A percentile compares a stretch with the other conserved stretches of the same genome.
Conservation (phyloP, 371 early-diverging fungal genomes). For the Mucor racemosus region DNA sequence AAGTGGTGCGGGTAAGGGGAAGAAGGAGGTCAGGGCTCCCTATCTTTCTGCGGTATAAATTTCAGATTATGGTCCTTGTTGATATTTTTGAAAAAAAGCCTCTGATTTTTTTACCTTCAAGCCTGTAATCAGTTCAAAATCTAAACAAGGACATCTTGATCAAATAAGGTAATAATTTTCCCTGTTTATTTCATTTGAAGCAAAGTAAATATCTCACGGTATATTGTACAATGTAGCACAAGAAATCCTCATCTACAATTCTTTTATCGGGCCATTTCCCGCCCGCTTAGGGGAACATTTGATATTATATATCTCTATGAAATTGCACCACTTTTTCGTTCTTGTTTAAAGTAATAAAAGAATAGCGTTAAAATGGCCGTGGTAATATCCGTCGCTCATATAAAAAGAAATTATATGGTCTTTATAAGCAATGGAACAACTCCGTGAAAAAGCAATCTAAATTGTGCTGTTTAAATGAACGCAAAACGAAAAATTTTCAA, state of each 20-base stretch:
- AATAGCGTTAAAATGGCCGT: not conserved
- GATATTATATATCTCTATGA: not conserved
- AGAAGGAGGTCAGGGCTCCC: not conserved
- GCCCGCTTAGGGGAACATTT: not conserved
- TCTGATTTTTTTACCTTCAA: not conserved
- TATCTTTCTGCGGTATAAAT: not conserved
- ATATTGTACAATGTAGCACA: slow-evolving; percentile 3
- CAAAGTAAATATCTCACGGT: slow-evolving; percentile 5
- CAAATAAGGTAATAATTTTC: not conserved
- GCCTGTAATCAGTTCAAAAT: slow-evolving; percentile 1
- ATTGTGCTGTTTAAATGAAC: not conserved
- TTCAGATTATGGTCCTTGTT: no score
- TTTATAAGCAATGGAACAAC: not conserved
- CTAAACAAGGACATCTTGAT: slow-evolving; percentile 6
- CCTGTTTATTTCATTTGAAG: slow-evolving; percentile 5
- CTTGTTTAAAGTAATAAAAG: not conserved
- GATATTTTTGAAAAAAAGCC: not conserved
- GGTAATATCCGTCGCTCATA: not conserved
- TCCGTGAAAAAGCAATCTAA: slow-evolving; percentile 2
- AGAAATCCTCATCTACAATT: slow-evolving; percentile 5
- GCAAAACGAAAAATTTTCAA: not conserved
- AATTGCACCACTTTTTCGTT: not conserved
- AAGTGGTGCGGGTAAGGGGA: not conserved
- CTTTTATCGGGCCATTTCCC: slow-evolving; percentile 1
- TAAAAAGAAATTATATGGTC: not conserved